A percentile compares a stretch with the other conserved stretches of the same genome.
Evolutionary conservation across 306 rosid species (phyloP).

Genomic region (Quercus engelmannii): DNA sequence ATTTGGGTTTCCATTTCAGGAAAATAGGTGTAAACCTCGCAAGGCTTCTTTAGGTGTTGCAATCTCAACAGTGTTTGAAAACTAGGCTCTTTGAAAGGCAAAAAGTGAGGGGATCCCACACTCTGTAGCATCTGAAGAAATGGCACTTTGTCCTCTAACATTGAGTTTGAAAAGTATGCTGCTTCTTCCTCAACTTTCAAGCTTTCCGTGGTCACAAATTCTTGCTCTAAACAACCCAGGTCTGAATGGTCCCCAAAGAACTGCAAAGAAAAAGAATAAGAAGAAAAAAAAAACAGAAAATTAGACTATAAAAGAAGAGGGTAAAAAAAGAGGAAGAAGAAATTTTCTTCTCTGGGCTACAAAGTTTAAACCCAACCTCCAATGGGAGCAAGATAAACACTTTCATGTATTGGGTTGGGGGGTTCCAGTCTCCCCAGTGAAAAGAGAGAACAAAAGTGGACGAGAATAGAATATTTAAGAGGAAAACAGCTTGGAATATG

Average conservation of each 20-base stretch:
- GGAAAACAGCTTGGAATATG: conserved; percentile 17
- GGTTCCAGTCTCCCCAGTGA: conserved; percentile 26
- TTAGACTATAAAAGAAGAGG: not conserved
- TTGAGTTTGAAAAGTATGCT: conserved; percentile 25
- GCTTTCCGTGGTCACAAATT: conserved; percentile 27
- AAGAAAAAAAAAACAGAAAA: not conserved
- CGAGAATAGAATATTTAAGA: conserved; percentile 31
- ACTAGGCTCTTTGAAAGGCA: conserved; percentile 57
- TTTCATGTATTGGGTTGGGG: conserved; percentile 21
- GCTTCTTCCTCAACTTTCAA: conserved; percentile 42
- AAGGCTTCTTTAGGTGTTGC: conserved; percentile 59
- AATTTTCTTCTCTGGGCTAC: conserved; percentile 15
- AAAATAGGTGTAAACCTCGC: conserved; percentile 23
- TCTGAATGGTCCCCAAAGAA: conserved; percentile 58
- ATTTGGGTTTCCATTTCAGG: conserved; percentile 40
- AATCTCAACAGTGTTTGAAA: conserved; percentile 71
- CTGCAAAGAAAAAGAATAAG: conserved; percentile 36
- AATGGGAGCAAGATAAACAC: conserved; percentile 28
- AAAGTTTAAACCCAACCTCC: conserved; percentile 13
- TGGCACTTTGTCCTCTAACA: conserved; percentile 65
- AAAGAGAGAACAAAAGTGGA: conserved; percentile 24
- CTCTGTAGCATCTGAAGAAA: conserved; percentile 84
- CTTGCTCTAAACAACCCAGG: conserved; percentile 49
- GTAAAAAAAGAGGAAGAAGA: not conserved
- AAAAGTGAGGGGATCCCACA: conserved; percentile 55